Percentiles rank a stretch among this genome's conserved stretches.
These are phyloP conservation scores for Coleophoma cylindrospora DNA, from an alignment of 2,329 filamentous ascomycete species.

Conservation along the genomic window DNA sequence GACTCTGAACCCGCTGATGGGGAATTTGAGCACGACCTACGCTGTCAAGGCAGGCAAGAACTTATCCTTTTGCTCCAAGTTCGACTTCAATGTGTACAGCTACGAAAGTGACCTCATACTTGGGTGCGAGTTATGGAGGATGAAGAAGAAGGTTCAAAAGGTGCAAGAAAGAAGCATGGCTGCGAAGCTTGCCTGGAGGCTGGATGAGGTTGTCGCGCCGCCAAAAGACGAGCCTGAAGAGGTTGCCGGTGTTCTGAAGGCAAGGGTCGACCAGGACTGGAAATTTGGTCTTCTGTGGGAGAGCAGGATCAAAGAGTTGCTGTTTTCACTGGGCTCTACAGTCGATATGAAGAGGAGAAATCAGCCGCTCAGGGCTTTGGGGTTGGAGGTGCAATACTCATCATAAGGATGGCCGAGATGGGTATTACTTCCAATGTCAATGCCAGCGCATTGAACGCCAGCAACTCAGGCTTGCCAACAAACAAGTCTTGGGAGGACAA, in stretches of 20 bases:
- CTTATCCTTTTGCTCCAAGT: conserved; percentile 80
- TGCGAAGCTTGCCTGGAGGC: conserved; percentile 48
- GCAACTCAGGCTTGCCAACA: too few species aligned
- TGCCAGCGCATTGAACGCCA: too few species aligned
- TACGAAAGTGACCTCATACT: conserved; percentile 94
- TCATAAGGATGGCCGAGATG: conserved; percentile 43
- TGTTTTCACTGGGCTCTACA: conserved; percentile 85
- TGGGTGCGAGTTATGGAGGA: conserved; percentile 89
- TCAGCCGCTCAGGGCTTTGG: conserved; percentile 71
- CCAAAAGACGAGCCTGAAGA: conserved; percentile 47
- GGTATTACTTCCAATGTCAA: too few species aligned
- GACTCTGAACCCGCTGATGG: conserved; percentile 91
- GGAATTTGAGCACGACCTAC: conserved; percentile 86
- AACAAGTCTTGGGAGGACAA: too few species aligned
- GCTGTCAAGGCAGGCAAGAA: conserved; percentile 81
- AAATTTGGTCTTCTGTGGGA: conserved; percentile 88
- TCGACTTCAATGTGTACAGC: conserved; percentile 97
- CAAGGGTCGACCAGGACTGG: conserved; percentile 82
- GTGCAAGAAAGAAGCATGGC: conserved; percentile 41
- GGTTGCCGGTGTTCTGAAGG: conserved; percentile 83
- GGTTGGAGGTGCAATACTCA: conserved; percentile 78
- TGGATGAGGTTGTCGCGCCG: conserved; percentile 30
- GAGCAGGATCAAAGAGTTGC: conserved; percentile 82
- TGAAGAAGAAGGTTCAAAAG: conserved; percentile 26
- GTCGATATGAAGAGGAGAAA: conserved; percentile 75